Base-by-base conservation (phyloP, 2,329 filamentous ascomycete genomes). In the Elsinoe australis region DNA sequence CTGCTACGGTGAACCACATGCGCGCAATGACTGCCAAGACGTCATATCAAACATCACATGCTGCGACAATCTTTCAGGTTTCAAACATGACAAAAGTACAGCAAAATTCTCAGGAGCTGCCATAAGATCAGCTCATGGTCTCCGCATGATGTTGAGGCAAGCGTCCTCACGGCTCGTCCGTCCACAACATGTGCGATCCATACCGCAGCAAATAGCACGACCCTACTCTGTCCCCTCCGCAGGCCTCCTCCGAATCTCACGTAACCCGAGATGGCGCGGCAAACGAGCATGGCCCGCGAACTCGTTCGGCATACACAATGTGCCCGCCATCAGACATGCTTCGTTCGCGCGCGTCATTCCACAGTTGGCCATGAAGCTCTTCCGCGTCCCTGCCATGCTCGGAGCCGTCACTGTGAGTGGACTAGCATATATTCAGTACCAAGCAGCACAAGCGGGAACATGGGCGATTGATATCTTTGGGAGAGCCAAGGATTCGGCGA, bases 371-470 rank as follows among this genome's bases (percentile, higher is more conserved):
- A 68, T 92, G 61, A 98, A 95, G 71, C 83, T 98, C 57, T 76
- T 82, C 28, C 80, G 88, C 49, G 73, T 95, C 48, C 92, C 92
- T 15, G 92, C 92, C 50, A 83, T 95, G 70, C 89, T 95, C 59
- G 92, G 90, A 33, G 88, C 87, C 33, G 78, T 89, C 38, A 86
- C 88, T 60, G 78, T 98, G 55, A 89, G 87, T 10, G 86, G 85
- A 2, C 70, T 94, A 51, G 88, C 88, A 19, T 98, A 95, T 76
- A 71, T 98, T 41, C 92, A 98, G 64, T 96, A 98, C 64, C 92
- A 98, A 67, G 90, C 92, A 54, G 81, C 60, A 78, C 80, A 87
- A 71, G 83, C 85, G 17, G 85, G 84, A 51, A 87, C 78, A 51
- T 89, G 84, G 65, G 83, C 81, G 2, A 73, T 84, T 52, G 87